These are phyloP conservation scores for Hypoxylon trugodes DNA, from an alignment of 495 filamentous ascomycete genomes.

Conservation along the genomic window DNA sequence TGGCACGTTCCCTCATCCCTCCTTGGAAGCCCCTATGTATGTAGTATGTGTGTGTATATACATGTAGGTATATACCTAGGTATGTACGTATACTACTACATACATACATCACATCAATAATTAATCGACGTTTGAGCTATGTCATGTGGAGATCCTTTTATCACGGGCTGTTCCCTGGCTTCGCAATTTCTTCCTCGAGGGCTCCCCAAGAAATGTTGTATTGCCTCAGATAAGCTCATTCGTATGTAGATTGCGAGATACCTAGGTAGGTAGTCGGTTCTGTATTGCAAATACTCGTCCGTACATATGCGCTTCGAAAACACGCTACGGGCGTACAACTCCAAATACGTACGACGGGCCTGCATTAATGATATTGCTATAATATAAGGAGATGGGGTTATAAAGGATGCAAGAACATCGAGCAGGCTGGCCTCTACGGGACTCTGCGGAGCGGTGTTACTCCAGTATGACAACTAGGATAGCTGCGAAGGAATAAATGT, in stretches of 20 bases:
- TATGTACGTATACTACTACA: neutral
- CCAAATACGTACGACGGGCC: slow-evolving; percentile 33
- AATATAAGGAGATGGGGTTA: slow-evolving; percentile 20
- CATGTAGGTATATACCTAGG: too few relatives aligned
- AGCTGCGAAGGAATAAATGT: slow-evolving; percentile 10
- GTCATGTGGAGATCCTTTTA: slow-evolving; percentile 12
- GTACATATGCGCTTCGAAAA: slow-evolving; percentile 38
- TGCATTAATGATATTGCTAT: slow-evolving; percentile 31
- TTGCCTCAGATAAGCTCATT: too few relatives aligned
- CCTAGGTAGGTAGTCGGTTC: too few relatives aligned
- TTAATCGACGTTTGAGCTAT: slow-evolving; percentile 11
- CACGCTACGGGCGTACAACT: slow-evolving; percentile 21
- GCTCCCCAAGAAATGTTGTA: neutral
- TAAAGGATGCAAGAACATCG: slow-evolving; percentile 26
- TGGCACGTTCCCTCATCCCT: slow-evolving; percentile 8
- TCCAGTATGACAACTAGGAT: slow-evolving; percentile 39
- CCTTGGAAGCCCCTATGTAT: slow-evolving; percentile 4
- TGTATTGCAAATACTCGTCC: slow-evolving; percentile 22
- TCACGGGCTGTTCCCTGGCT: neutral
- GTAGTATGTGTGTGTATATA: too few relatives aligned
- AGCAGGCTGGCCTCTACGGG: slow-evolving; percentile 37
- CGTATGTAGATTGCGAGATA: slow-evolving; percentile 6
- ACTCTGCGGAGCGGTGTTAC: slow-evolving; percentile 36
- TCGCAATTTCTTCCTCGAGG: neutral
- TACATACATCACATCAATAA: neutral